Evolutionary conservation across 768 basidiomycete genomes (phyloP).

Genomic region (Agaricus blazei): DNA sequence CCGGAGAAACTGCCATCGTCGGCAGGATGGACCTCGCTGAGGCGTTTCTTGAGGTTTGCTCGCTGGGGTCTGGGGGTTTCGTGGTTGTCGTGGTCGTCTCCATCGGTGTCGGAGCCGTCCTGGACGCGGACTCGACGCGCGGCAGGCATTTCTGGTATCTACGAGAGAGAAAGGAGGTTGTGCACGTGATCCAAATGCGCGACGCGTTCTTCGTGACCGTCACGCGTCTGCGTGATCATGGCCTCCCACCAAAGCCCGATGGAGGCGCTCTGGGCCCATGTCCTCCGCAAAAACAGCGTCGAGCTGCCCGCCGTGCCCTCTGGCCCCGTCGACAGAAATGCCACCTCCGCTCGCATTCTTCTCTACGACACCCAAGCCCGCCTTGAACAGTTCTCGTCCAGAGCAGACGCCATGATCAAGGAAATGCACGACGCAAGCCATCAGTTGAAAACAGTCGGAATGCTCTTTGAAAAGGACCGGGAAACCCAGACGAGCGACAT

Average conservation of each 20-base stretch:
- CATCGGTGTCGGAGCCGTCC: constrained; percentile 30
- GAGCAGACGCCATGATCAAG: constrained; percentile 46
- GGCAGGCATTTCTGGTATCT: constrained; percentile 1
- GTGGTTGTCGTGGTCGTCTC: constrained; percentile 33
- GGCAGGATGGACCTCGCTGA: constrained; percentile 52
- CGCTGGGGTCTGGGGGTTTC: constrained; percentile 35
- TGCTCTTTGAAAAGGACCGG: constrained; percentile 54
- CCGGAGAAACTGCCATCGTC: constrained; percentile 40
- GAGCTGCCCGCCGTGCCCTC: constrained; percentile 29
- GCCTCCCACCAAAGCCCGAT: not conserved
- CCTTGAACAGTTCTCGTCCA: constrained; percentile 60
- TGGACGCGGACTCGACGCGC: constrained; percentile 36
- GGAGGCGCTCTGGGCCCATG: constrained; percentile 50
- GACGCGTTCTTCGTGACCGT: constrained; percentile 15
- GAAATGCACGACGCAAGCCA: constrained; percentile 46
- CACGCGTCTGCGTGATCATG: not conserved
- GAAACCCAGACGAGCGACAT: constrained; percentile 54
- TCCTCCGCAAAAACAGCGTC: constrained; percentile 40
- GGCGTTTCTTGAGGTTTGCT: constrained; percentile 46
- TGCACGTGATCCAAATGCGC: constrained; percentile 31
- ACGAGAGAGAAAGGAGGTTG: constrained; percentile 25
- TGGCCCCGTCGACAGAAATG: constrained; percentile 57
- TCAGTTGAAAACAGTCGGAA: constrained; percentile 49
- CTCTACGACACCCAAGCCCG: constrained; percentile 71
- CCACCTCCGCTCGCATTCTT: constrained; percentile 66